Evolutionary conservation across 345 rosid species (phyloP).

Genomic region (Balakata baccata): DNA sequence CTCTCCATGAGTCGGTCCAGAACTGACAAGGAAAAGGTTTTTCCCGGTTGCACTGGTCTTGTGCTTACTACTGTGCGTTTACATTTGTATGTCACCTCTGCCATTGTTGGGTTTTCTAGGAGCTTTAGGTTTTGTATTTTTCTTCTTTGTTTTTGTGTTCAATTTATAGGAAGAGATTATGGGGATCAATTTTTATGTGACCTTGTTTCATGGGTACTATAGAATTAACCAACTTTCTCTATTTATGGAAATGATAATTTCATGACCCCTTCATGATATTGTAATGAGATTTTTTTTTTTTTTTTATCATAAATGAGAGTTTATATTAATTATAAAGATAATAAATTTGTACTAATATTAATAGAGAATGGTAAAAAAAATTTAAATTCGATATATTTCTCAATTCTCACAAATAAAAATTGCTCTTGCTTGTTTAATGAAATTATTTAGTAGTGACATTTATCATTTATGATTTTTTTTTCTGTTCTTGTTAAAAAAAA

Average conservation of each 20-base stretch:
- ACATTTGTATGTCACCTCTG: slow-evolving; percentile 35
- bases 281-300: too few species aligned
- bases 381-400: too few species aligned
- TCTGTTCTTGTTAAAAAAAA: too few species aligned
- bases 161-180: slow-evolving; percentile 2
- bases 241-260: slow-evolving; percentile 16
- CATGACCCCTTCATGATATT: slow-evolving; percentile 17
- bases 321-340: too few species aligned
- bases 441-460: too few species aligned
- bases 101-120: slow-evolving; percentile 16
- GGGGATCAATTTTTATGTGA: background rate
- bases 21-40: slow-evolving; percentile 41
- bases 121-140: background rate
- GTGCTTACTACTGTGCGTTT: slow-evolving; percentile 75
- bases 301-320: too few species aligned
- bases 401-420: too few species aligned
- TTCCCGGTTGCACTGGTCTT: slow-evolving; percentile 44
- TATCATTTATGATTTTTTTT: too few species aligned
- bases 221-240: slow-evolving; percentile 8
- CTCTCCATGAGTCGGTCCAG: slow-evolving; percentile 65
- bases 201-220: slow-evolving; percentile 17
- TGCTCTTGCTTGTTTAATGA: too few species aligned
- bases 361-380: too few species aligned
- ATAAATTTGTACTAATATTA: too few species aligned
- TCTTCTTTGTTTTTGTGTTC: background rate